Evolutionary conservation across 257 asterid genomes (phyloP).

Genomic region (Fraxinus americana): DNA sequence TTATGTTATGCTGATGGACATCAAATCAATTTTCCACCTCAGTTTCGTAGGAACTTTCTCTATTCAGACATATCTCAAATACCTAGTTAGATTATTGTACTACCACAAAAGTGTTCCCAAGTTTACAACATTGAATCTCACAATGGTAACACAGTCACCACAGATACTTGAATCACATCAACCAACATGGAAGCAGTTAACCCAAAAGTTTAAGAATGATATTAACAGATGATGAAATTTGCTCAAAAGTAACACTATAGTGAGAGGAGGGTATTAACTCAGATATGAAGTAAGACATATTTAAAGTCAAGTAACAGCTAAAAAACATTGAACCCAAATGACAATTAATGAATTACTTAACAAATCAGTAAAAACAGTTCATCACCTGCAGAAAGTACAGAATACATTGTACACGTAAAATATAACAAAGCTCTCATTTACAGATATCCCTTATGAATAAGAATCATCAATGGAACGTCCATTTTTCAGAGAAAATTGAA

Average conservation of each 20-base stretch:
- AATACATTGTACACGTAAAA: not conserved
- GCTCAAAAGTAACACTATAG: not conserved
- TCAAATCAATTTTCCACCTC: not conserved
- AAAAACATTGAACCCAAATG: not conserved
- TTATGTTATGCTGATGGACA: not conserved
- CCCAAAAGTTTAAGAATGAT: not conserved
- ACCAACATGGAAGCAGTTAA: not conserved
- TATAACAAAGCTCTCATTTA: not conserved
- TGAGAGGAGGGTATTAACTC: not conserved
- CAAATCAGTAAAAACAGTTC: not conserved
- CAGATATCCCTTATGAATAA: not conserved
- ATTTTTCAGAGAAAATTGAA: not conserved
- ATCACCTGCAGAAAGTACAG: not conserved
- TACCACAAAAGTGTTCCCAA: not conserved
- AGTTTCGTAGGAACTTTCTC: not conserved
- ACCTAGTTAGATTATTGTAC: not conserved
- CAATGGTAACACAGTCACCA: not conserved
- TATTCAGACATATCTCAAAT: not conserved
- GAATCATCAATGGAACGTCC: not conserved
- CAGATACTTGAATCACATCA: not conserved
- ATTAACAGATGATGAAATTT: not conserved
- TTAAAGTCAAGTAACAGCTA: not conserved
- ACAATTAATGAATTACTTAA: not conserved
- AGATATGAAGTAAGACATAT: not conserved
- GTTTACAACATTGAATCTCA: not conserved